Conservation (phyloP, 1,284 basidiomycete genomes). For the Malassezia arunalokei region DNA sequence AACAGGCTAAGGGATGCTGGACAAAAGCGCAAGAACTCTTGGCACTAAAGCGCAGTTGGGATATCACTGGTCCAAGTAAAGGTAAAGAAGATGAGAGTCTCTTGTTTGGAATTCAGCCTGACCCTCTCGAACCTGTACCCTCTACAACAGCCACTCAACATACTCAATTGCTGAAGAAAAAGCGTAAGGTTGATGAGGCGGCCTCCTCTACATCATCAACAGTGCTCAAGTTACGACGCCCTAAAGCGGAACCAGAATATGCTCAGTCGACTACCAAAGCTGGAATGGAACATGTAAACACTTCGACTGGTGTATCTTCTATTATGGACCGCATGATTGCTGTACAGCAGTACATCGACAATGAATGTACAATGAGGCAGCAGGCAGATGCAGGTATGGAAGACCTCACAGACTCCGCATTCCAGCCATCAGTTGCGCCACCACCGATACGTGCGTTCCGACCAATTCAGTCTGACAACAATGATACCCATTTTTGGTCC, state of each 20-base stretch:
- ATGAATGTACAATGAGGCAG: slow-evolving; percentile 31
- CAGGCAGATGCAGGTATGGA: slow-evolving; percentile 40
- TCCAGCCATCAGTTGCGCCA: slow-evolving; percentile 33
- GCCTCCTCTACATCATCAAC: slow-evolving; percentile 12
- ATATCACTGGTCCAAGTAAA: slow-evolving; percentile 28
- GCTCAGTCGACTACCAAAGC: slow-evolving; percentile 17
- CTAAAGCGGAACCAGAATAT: slow-evolving; percentile 21
- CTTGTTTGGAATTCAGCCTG: slow-evolving; percentile 31
- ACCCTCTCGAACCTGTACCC: slow-evolving; percentile 12
- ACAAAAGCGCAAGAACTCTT: slow-evolving; percentile 27
- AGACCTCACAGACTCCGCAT: slow-evolving; percentile 39
- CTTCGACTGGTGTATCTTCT: slow-evolving; percentile 51
- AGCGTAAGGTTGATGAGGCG: slow-evolving; percentile 32
- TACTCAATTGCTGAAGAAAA: slow-evolving; percentile 32
- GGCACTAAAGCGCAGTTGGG: slow-evolving; percentile 37
- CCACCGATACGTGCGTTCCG: slow-evolving; percentile 33
- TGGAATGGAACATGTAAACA: slow-evolving; percentile 37
- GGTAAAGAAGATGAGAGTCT: slow-evolving; percentile 40
- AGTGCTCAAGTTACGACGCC: slow-evolving; percentile 26
- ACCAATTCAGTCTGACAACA: slow-evolving; percentile 34
- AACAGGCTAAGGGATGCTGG: slow-evolving; percentile 31
- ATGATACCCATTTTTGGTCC: slow-evolving; percentile 15
- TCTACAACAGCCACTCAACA: slow-evolving; percentile 1
- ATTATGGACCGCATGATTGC: slow-evolving; percentile 38
- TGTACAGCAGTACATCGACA: slow-evolving; percentile 42